phyloP scores from a whole-genome alignment of 192 early-diverging fungal species.

The Coemansia sp. region DNA sequence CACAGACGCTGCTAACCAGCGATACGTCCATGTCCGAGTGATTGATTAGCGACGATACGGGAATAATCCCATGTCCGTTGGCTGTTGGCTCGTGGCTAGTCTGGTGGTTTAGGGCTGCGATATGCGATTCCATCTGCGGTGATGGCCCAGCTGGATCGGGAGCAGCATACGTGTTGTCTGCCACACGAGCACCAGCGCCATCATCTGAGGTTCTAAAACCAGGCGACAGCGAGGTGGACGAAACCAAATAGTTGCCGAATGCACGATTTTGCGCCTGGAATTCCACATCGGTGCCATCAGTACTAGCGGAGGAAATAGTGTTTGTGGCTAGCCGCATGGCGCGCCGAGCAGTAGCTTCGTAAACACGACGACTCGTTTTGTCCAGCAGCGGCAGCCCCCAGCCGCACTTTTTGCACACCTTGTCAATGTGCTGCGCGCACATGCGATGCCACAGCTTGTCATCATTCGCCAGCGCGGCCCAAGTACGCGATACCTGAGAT shows the following conservation, averaged over 20 bases:
- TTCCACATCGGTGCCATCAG: background rate
- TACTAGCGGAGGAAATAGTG: background rate
- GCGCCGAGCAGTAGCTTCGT: slow-evolving; percentile 55
- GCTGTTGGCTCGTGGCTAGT: slow-evolving; percentile 10
- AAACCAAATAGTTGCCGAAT: slow-evolving; percentile 2
- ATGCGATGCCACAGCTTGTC: slow-evolving; percentile 95
- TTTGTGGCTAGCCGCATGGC: slow-evolving; percentile 31
- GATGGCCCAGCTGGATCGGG: slow-evolving; percentile 12
- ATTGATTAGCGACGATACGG: slow-evolving; percentile 53
- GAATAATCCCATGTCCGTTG: slow-evolving; percentile 15
- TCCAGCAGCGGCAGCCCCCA: slow-evolving; percentile 94
- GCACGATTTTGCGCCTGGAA: slow-evolving; percentile 4
- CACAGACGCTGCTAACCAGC: slow-evolving; percentile 52
- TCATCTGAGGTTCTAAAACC: background rate
- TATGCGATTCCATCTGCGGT: too few relatives aligned
- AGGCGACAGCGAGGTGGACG: background rate
- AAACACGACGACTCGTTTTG: slow-evolving; percentile 54
- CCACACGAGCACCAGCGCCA: background rate
- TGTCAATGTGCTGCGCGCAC: slow-evolving; percentile 98
- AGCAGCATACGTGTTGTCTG: slow-evolving; percentile 12
- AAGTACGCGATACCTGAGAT: slow-evolving; percentile 81
- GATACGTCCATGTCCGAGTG: slow-evolving; percentile 28
- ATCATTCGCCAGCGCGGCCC: slow-evolving; percentile 87
- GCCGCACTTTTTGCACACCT: slow-evolving; percentile 92
- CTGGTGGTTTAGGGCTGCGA: background rate